Conservation (phyloP, 1,284 basidiomycete species). For the Cerioporus squamosus region DNA sequence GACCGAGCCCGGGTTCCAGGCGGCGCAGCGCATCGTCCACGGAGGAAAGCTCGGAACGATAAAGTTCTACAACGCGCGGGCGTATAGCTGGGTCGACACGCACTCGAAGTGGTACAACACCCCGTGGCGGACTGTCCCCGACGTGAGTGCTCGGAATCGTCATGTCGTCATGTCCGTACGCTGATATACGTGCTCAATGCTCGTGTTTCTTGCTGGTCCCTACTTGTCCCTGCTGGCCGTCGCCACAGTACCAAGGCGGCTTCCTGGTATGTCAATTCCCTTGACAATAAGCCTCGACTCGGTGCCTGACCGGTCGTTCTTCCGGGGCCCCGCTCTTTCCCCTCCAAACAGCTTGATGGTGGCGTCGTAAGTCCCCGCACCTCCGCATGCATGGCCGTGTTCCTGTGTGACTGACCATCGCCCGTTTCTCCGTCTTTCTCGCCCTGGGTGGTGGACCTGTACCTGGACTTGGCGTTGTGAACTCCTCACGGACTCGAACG, state of each 20-base stretch:
- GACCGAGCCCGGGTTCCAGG: constrained; percentile 63
- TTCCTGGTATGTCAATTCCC: constrained; percentile 57
- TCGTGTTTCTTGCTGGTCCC: neutral
- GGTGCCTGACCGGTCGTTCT: constrained; percentile 18
- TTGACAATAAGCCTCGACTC: neutral
- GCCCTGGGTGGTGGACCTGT: neutral
- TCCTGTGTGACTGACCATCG: neutral
- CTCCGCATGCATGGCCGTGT: neutral
- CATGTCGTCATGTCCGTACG: neutral
- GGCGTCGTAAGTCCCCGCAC: constrained; percentile 57
- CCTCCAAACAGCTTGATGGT: constrained; percentile 58
- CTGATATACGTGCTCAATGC: neutral
- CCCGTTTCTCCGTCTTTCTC: neutral
- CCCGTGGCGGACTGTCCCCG: constrained; percentile 82
- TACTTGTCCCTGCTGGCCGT: neutral
- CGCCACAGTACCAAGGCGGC: constrained; percentile 77
- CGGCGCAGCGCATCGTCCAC: constrained; percentile 56
- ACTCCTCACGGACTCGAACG: neutral
- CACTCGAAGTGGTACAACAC: constrained; percentile 80
- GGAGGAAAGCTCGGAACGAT: constrained; percentile 69
- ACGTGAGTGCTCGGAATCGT: constrained; percentile 51
- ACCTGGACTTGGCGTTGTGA: neutral
- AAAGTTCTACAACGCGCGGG: constrained; percentile 61
- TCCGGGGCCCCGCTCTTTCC: constrained; percentile 11
- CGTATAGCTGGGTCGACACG: constrained; percentile 60